Evolutionary conservation across 192 early-diverging fungal genomes (phyloP), one percentile per base, ranked within the genome.

Genomic region (Backusella tarrabulga): DNA sequence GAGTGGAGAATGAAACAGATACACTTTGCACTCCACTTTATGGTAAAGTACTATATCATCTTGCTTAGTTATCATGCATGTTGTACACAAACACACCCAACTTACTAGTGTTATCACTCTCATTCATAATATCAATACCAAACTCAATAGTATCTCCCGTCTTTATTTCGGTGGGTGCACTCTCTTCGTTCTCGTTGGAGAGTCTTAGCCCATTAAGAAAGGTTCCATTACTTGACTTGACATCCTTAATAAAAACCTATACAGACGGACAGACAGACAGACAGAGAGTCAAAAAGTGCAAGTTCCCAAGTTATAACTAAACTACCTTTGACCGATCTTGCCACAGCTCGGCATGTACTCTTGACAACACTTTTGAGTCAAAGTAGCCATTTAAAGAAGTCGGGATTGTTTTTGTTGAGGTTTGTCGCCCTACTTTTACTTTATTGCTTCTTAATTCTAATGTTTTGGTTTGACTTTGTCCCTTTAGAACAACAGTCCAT

Each of bases 221-320:
- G 0, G 94, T 95, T 11, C 94, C 94, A 74, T 95, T 95, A 74
- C 88, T 90, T 2, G 92, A 93, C 76, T 91, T 90, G 12, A 91
- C 83, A 76, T 95, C 94, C 35, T 89, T 87, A 54, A 94, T 90
- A 74, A 72, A 92, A 4, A 92, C 86, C 90, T 93, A 63, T 5
- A n/a, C 8, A 70, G 12, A 35, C 9, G 4, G 0, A 17, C 15
- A 44, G 14, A 26, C 15, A 41, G 19, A 70, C 15, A 44, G 14
- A 26, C 15, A 41, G 19, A 70, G 19, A 9, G 36, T 38, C 34
- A 70, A 50, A 19, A 50, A 6, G 46, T 7, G 15, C 15, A 44
- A n/a, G 5, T n/a, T 5, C 5, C 46, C 38, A 40, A 11, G 38
- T 12, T 50, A 19, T 1, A 19, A 6, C 19, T n/a, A 8, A 26